These are phyloP conservation scores for Myochromella boudieri DNA, from an alignment of 768 basidiomycete genomes.

Conservation along the genomic window DNA sequence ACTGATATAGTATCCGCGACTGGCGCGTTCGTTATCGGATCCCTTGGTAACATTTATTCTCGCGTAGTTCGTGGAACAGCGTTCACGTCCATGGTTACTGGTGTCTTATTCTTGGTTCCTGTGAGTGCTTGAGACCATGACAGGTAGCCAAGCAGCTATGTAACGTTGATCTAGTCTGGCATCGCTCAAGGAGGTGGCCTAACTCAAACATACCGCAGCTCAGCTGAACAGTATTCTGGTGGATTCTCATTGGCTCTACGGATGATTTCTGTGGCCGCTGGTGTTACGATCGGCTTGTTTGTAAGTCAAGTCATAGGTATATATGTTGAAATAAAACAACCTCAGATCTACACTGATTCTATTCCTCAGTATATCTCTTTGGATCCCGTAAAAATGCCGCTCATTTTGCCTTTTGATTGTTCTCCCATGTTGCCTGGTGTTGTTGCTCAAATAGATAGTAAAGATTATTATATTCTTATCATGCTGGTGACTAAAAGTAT, in stretches of 20 bases:
- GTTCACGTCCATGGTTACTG: slow-evolving; percentile 90
- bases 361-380: slow-evolving; percentile 62
- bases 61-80: slow-evolving; percentile 75
- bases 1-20: slow-evolving; percentile 76
- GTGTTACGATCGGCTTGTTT: slow-evolving; percentile 84
- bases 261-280: slow-evolving; percentile 83
- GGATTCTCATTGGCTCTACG: slow-evolving; percentile 79
- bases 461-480: slow-evolving; percentile 17
- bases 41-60: slow-evolving; percentile 83
- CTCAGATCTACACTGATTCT: not conserved
- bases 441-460: not conserved
- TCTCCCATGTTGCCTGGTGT: not conserved
- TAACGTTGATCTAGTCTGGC: slow-evolving; percentile 53
- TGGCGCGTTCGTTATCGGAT: slow-evolving; percentile 76
- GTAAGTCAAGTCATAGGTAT: slow-evolving; percentile 68
- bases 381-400: slow-evolving; percentile 72
- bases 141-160: no score
- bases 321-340: slow-evolving; percentile 9
- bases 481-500: slow-evolving; percentile 23
- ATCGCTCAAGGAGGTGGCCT: slow-evolving; percentile 76
- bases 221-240: slow-evolving; percentile 69
- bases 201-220: slow-evolving; percentile 56
- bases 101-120: slow-evolving; percentile 88
- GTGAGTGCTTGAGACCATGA: no score
- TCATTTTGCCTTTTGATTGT: slow-evolving; percentile 67